Evolutionary conservation across 257 asterid species (phyloP), one percentile per base, ranked within the genome.

Genomic region (Prunella vulgaris): DNA sequence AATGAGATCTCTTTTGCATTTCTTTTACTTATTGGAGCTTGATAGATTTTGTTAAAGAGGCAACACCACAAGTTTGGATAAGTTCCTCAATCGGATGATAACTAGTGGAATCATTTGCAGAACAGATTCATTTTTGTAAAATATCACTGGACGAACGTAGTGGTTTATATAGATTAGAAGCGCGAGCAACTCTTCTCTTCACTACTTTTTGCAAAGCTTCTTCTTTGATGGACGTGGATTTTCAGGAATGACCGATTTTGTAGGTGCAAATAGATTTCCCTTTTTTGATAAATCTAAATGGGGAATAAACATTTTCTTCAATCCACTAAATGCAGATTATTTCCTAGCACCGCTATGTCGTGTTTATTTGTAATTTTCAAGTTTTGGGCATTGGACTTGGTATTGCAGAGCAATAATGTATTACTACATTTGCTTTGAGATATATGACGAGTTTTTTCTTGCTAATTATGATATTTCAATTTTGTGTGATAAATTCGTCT

Each of bases 181-280:
- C 64, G 44, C n/a, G 65, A 56, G 68, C 44, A 54, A 67, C 72
- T 70, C 33, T 30, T 64, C 13, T 9, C 35, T 69, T 28, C 48
- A 52, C 61, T 75, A 51, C 52, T 62, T 40, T 30, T 24, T 40
- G 27, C 37, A 10, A 40, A n/a, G 59, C 46, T 44, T 35, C 57
- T 42, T 28, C 10, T 42, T 42, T 63, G 21, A 51, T 62, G 37
- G 71, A 42, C 21, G 62, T 44, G 62, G 37, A 54, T 54, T 69
- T 21, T 42, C 22, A 38, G 46, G 54, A 52, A 40, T 61, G 67
- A 52, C 21, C 65, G 69, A 21, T 52, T 68, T 74, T 52, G 70
- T 33, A 60, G 18, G 38, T 74, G 64, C 66, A 60, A 25, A 51
- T 49, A 52, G 51, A 30, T 18, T 28, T 27, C 8, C 37, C 37